Conservation (phyloP, 148 eudicot genomes). For the Polygonum maritimum region DNA sequence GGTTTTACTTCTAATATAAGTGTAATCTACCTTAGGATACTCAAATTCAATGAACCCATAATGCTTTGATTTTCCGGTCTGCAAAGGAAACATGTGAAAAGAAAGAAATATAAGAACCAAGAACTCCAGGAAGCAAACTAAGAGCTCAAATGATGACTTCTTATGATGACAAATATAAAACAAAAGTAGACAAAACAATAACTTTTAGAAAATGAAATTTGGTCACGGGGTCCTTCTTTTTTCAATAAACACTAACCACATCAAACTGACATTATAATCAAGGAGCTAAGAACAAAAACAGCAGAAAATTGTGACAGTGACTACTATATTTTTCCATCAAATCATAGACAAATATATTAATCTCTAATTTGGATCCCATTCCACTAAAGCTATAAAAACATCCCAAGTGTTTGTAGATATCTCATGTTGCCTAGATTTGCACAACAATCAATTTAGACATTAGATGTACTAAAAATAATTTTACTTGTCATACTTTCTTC, state of each 20-base stretch:
- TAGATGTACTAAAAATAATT: not conserved
- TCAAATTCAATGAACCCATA: slow-evolving; percentile 86
- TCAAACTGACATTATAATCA: not conserved
- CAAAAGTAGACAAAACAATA: not conserved
- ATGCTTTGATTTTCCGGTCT: slow-evolving; percentile 94
- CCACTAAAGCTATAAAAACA: not conserved
- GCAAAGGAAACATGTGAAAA: slow-evolving; percentile 17
- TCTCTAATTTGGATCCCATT: not conserved
- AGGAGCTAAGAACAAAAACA: not conserved
- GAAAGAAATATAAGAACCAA: not conserved
- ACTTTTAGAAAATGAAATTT: not conserved
- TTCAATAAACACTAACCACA: not conserved
- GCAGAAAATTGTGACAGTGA: not conserved
- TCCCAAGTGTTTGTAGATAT: not conserved
- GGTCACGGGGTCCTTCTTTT: not conserved
- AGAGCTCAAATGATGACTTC: not conserved
- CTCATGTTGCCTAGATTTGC: not conserved
- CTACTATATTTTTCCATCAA: not conserved
- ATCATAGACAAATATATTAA: not conserved
- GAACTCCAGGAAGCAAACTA: not conserved
- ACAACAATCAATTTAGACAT: not conserved
- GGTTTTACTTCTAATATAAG: not conserved
- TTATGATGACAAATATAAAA: not conserved
- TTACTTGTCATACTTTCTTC: not conserved
- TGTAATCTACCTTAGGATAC: slow-evolving; percentile 60